Evolutionary conservation across 2,329 filamentous ascomycete genomes (phyloP), one percentile per base, ranked within the genome.

Genomic region (Clonostachys chloroleuca): DNA sequence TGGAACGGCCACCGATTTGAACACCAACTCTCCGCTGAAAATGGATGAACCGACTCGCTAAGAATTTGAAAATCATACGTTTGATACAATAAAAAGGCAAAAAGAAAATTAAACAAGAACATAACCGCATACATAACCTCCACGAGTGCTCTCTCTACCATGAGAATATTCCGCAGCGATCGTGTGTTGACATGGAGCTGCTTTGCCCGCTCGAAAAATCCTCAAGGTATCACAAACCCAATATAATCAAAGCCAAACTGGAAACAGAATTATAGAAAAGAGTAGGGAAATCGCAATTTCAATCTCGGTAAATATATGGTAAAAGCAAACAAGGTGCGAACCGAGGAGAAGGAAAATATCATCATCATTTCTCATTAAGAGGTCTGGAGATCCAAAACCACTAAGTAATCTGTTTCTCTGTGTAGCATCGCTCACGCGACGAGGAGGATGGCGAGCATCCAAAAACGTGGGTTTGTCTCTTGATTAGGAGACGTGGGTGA

Each of bases 401-500:
- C 34, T 41, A 34, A n/a, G 30, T n/a, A 40, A n/a, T 41, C 20
- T 24, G 14, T 20, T 17, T 40, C 30, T 39, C 40, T 43, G 24
- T 34, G 43, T 47, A 35, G 40, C n/a, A n/a, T 36, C 45, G 36
- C 36, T 39, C 6, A 30, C 24, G 24, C 24, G 24, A 30, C 24
- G 24, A n/a, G 36, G 36, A 39, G 14, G 36, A n/a, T 39, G 14
- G 12, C 14, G 17, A 39, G 36, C 36, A 39, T 39, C 36, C 36
- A 39, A 18, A 39, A 39, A 39, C 36, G 36, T 39, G 36, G 14
- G 17, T 8, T 51, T 44, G 44, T 48, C 52, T 54, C 54, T 67
- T 54, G 64, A 54, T 49, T 62, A 52, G 56, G 60, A 65, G 49
- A 63, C 62, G 44, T 57, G 47, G 49, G 55, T 60, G 37, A 42